Base-by-base conservation (phyloP, 371 early-diverging fungal genomes). In the Capillidium heterosporum region DNA sequence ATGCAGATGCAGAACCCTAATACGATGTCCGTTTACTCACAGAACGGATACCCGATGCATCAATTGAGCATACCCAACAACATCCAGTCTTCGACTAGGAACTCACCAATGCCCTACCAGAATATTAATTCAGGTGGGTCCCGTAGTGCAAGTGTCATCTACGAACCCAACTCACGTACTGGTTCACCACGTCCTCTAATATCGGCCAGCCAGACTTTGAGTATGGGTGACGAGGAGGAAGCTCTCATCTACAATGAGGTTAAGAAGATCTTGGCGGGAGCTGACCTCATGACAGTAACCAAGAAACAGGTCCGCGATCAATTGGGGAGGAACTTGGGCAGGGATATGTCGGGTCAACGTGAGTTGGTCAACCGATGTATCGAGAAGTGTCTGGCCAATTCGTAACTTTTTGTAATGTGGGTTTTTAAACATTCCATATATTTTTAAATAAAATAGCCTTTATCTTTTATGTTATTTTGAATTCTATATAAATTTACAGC, bases 301-400 rank as follows among this genome's bases (percentile, higher is more conserved):
- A 89, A 89, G 68, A 87, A 87, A 65, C 82, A 82, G 62, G 88
- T 95, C 27, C 66, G 96, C 3, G 85, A 89, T 58, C 81, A 88
- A 59, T 66, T 95, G 48, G 71, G 78, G 28, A 56, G 65, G 32
- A 65, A 77, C 32, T 91, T 85, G 68, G 84, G 85, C 1, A 65
- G 85, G 15, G 91, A 93, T 53, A 67, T 93, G 70, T 69, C 70
- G 10, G 55, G 75, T 3, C 69, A 77, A 64, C 84, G 84, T 65
- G 89, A 90, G 35, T 89, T 78, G 63, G 87, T 95, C 58, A 84
- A 90, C 58, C 66, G 76, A 24, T 79, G 81, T 57, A 91, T 95
- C 58, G 93, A 91, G 67, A 60, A 27, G n/a, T n/a, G n/a, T n/a
- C n/a, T n/a, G n/a, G n/a, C n/a, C n/a, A n/a, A n/a, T n/a, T 40